Conservation (phyloP, 1,284 basidiomycete genomes). For the Apiotrichum mycotoxinovorans region DNA sequence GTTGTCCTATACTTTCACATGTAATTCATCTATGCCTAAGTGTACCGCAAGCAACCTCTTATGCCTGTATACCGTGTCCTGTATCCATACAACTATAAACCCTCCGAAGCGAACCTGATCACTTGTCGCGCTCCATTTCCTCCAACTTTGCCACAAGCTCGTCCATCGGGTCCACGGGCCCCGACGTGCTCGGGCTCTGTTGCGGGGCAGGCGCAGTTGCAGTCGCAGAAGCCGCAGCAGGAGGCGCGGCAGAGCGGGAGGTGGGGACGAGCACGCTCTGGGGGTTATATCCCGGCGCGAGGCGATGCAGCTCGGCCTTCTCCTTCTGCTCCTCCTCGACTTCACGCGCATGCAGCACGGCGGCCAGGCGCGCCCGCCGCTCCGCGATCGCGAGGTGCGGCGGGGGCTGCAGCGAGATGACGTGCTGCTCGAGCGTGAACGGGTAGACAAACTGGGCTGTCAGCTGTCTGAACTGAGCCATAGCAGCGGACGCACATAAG, state of each 20-base stretch:
- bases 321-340: slow-evolving; percentile 72
- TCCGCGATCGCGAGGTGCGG: slow-evolving; percentile 64
- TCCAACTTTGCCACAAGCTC: slow-evolving; percentile 73
- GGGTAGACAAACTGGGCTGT: slow-evolving; percentile 79
- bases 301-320: slow-evolving; percentile 37
- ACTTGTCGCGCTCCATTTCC: slow-evolving; percentile 55
- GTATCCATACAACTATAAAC: neutral
- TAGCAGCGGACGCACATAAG: slow-evolving; percentile 64
- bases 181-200: neutral
- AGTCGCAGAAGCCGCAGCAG: neutral
- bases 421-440: slow-evolving; percentile 81
- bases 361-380: slow-evolving; percentile 63
- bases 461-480: neutral
- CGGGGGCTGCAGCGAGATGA: slow-evolving; percentile 67
- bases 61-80: too few relatives aligned
- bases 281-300: slow-evolving; percentile 50
- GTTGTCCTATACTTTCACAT: neutral
- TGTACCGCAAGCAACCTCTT: too few relatives aligned
- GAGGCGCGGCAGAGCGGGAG: neutral
- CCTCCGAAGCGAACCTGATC: neutral
- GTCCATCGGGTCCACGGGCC: slow-evolving; percentile 65
- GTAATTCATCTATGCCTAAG: neutral
- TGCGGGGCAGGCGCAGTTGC: too few relatives aligned
- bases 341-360: slow-evolving; percentile 64
- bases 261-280: slow-evolving; percentile 39